A percentile compares a stretch with the other conserved stretches of the same genome.
phyloP scores from a whole-genome alignment of 371 early-diverging fungal species.

The Syncephalastrum racemosum region DNA sequence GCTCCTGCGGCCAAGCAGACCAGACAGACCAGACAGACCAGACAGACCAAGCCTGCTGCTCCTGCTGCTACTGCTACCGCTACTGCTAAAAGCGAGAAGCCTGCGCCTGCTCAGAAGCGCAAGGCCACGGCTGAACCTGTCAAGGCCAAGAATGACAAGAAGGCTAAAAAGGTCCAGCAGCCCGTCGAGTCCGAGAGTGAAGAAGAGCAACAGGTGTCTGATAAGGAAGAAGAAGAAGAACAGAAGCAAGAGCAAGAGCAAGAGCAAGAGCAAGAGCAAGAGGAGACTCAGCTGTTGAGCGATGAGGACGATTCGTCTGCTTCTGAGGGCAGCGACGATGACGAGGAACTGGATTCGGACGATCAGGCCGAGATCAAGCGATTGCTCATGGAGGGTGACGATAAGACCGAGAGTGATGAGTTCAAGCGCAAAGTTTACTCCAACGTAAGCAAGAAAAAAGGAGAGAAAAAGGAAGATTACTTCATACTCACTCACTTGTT shows the following conservation, averaged over 20 bases:
- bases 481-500: not conserved
- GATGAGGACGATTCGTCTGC: not conserved
- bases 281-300: constrained; percentile 11
- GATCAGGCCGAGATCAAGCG: constrained; percentile 44
- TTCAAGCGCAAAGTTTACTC: constrained; percentile 28
- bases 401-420: constrained; percentile 37
- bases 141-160: too few species aligned
- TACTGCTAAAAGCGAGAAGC: too few species aligned
- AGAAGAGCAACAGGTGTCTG: too few species aligned
- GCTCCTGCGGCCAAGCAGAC: too few species aligned
- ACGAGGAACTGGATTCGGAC: constrained; percentile 29
- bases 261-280: constrained; percentile 25
- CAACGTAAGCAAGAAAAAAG: constrained; percentile 40
- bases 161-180: too few species aligned
- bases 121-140: too few species aligned
- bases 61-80: too few species aligned
- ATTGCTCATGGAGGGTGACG: constrained; percentile 34
- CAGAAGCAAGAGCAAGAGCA: constrained; percentile 19
- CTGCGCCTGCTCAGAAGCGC: too few species aligned
- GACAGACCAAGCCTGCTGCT: too few species aligned
- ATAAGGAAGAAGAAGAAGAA: constrained; percentile 14
- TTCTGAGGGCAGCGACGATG: constrained; percentile 24
- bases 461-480: constrained; percentile 9
- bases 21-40: too few species aligned
- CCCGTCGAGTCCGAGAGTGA: too few species aligned